These are phyloP conservation scores for Boletus fagicola DNA, from an alignment of 768 basidiomycete species.

Conservation along the genomic window DNA sequence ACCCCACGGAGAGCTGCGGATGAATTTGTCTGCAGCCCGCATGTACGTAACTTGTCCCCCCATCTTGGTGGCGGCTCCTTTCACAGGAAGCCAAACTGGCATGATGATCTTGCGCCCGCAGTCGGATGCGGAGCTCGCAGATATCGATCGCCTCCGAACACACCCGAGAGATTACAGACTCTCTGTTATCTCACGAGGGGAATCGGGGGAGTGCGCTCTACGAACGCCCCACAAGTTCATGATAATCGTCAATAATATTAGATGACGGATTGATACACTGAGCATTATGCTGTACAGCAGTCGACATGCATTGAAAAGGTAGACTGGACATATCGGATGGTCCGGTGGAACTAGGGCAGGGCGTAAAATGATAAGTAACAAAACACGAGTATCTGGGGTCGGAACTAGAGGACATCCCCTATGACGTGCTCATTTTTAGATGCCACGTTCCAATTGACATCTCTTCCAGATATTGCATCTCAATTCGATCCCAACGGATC, in stretches of 20 bases:
- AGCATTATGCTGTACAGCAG: constrained; percentile 22
- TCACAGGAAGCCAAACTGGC: constrained; percentile 34
- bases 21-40: constrained; percentile 47
- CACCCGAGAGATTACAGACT: not conserved
- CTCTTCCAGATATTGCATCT: constrained; percentile 72
- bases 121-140: not conserved
- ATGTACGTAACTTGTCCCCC: constrained; percentile 30
- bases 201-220: not conserved
- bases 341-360: constrained; percentile 10
- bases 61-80: not conserved
- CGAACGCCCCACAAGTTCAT: constrained; percentile 1
- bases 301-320: constrained; percentile 1
- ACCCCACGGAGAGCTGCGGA: constrained; percentile 10
- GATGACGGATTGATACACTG: constrained; percentile 20
- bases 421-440: constrained; percentile 48
- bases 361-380: constrained; percentile 11
- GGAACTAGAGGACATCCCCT: constrained; percentile 10
- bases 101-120: not conserved
- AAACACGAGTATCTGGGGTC: not conserved
- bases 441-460: constrained; percentile 68
- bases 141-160: constrained; percentile 10
- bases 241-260: constrained; percentile 24
- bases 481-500: constrained; percentile 64
- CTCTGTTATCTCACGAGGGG: not conserved
- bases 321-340: constrained; percentile 11